A percentile compares a stretch with the other conserved stretches of the same genome.
Evolutionary conservation across 2,329 filamentous ascomycete species (phyloP).

Genomic region (Teratosphaeria epicoccoides): DNA sequence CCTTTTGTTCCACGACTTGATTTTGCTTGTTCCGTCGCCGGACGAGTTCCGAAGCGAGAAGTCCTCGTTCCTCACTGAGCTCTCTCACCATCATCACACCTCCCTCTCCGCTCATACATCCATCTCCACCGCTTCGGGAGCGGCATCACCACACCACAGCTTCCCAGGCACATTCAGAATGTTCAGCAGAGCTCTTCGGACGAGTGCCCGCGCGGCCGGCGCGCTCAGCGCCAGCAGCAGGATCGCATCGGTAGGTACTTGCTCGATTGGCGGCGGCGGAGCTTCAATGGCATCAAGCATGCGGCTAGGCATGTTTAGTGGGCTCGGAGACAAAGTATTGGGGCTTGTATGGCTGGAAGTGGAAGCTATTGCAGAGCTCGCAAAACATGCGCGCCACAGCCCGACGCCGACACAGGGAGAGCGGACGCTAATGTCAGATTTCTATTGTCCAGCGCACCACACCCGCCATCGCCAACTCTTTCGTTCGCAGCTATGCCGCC

Average conservation of each 20-base stretch:
- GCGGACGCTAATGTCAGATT: slow-evolving; percentile 40
- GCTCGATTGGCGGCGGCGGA: slow-evolving; percentile 31
- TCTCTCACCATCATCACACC: slow-evolving; percentile 1
- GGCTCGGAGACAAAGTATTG: slow-evolving; percentile 36
- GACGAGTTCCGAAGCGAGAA: background rate
- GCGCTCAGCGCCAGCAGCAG: slow-evolving; percentile 86
- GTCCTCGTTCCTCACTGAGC: background rate
- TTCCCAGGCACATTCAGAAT: slow-evolving; percentile 50
- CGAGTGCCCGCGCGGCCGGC: slow-evolving; percentile 90
- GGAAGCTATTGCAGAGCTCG: slow-evolving; percentile 28
- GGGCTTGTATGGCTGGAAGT: slow-evolving; percentile 23
- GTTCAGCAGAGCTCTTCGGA: slow-evolving; percentile 97
- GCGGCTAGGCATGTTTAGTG: slow-evolving; percentile 14
- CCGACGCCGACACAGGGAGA: slow-evolving; percentile 22
- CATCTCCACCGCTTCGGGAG: slow-evolving; percentile 18
- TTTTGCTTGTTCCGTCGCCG: background rate
- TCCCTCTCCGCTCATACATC: slow-evolving; percentile 1
- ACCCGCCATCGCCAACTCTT: slow-evolving; percentile 63
- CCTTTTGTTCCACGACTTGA: background rate
- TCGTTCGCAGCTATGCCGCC: slow-evolving; percentile 73
- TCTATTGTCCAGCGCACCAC: slow-evolving; percentile 61
- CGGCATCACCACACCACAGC: slow-evolving; percentile 25
- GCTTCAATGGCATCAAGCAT: slow-evolving; percentile 31
- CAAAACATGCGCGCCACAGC: slow-evolving; percentile 17
- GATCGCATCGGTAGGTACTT: slow-evolving; percentile 79